Base-by-base conservation (phyloP, 2,329 filamentous ascomycete species). In the Aspergillus bombycis region DNA sequence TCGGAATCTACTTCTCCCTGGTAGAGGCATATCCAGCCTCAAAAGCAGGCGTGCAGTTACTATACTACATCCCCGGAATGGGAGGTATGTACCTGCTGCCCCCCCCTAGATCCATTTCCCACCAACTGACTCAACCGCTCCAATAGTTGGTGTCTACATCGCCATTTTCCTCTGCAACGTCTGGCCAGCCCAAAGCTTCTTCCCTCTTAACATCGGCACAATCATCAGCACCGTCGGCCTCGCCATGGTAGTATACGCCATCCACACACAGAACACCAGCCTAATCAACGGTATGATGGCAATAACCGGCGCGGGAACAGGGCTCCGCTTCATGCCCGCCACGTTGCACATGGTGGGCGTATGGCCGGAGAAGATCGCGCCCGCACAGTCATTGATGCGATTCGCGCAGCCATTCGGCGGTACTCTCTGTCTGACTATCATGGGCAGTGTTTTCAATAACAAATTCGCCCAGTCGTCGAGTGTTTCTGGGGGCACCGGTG, bases 361-460 rank as follows among this genome's bases (percentile, higher is more conserved):
- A 63, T 90, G 88, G 75, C 86, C 85, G 0, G 74, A 81, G 4
- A 77, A 83, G 32, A 84, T 89, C 14, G 83, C 88, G 0, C 80
- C 84, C 0, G 85, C 90, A 4, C 83, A 89, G 61, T 86, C 84
- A 0, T 72, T 91, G 11, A 82, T 89, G 74, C 80, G 83, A 0
- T 86, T 91, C 59, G 82, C 87, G 2, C 63, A 85, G 19, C 86
- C 87, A 0, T 84, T 91, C 28, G 89, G 89, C 4, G 88, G 89
- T 14, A 90, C 88, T 0, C 75, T 91, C 3, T 85, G 85, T 0
- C 79, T 91, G 53, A 89, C 88, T 0, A 82, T 91, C 69, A 91
- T 91, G 89, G 84, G 87, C 16, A 83, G 85, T 10, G 88, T 91
- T 1, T 91, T 91, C 74, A 89, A 90, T 71, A 91, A 91, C 59